Base-by-base conservation (phyloP, 352 stramenopile species). In the Phytophthora cactorum region DNA sequence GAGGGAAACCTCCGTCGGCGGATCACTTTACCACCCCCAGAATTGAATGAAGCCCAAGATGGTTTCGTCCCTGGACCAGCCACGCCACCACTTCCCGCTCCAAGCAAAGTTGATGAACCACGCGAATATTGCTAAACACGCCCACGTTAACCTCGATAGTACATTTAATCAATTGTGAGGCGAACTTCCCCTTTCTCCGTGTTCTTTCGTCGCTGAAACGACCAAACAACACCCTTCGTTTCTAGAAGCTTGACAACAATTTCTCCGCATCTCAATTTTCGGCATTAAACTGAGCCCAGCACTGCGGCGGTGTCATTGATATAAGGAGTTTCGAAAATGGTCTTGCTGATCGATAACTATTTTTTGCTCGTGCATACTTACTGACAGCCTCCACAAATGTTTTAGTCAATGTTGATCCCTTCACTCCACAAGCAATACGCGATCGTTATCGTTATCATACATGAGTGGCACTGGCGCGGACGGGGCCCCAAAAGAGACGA, bases 1-100 rank as follows among this genome's bases (percentile, higher is more conserved):
- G 66, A 79, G 12, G 79, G 79, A 0, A 90, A 90, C 49, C 52
- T 88, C 15, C 75, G 79, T 9, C 77, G 79, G 29, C 66, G 73
- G n/a, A 59, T 38, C 14, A 5, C 46, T 14, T 5, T 63, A 32
- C 29, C 34, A 32, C 29, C 34, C 4, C 12, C 29, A 15, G 32
- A 25, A 4, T 2, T 11, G 3, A 25, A 68, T 2, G 31, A 47
- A 45, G 8, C 12, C 12, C 32, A 52, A 11, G 47, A 63, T 32
- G 49, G 17, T 4, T 63, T 66, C 14, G 31, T 59, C 9, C 22
- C 36, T 25, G 44, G 31, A 11, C 41, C 46, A 28, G 43, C n/a
- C 10, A 70, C 66, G 0, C 41, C 59, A n/a, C 52, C 59, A 17
- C 31, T 54, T 36, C 52, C 66, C 45, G 59, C 36, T 25, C 22